These are phyloP conservation scores for Elsinoe ampelina DNA, from an alignment of 2,329 filamentous ascomycete species.

Conservation along the genomic window DNA sequence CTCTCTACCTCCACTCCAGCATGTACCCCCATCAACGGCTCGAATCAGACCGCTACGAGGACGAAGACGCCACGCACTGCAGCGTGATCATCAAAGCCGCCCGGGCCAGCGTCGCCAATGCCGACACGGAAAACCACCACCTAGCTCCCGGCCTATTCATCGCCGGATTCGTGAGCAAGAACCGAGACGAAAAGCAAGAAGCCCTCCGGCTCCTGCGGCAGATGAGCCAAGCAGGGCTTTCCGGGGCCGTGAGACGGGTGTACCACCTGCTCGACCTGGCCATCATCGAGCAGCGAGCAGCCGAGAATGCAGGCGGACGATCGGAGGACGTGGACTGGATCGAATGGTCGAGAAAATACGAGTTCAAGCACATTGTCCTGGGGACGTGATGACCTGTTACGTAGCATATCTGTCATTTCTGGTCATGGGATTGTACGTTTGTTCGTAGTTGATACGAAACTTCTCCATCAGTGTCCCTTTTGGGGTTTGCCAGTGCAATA, in stretches of 20 bases:
- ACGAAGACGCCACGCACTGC: conserved; percentile 24
- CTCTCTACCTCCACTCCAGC: conserved; percentile 46
- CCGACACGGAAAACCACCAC: conserved; percentile 29
- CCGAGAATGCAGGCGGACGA: conserved; percentile 32
- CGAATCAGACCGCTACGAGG: conserved; percentile 20
- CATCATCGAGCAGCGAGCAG: conserved; percentile 39
- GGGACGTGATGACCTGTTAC: conserved; percentile 31
- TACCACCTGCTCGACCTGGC: conserved; percentile 39
- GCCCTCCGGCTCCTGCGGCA: conserved; percentile 40
- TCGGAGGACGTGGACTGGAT: conserved; percentile 43
- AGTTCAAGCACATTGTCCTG: conserved; percentile 42
- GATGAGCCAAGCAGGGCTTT: conserved; percentile 41
- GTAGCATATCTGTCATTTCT: not conserved
- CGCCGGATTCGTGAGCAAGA: conserved; percentile 38
- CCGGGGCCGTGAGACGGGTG: conserved; percentile 38
- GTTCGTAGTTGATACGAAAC: not conserved
- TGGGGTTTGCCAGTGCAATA: not conserved
- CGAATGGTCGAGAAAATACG: conserved; percentile 36
- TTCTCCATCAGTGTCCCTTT: not conserved
- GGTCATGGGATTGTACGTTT: too few relatives aligned
- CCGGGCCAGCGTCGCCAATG: conserved; percentile 16
- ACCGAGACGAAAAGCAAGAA: conserved; percentile 36
- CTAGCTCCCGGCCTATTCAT: conserved; percentile 47
- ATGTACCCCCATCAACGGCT: conserved; percentile 43
- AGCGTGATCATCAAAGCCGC: conserved; percentile 38